A percentile compares a stretch with the other conserved stretches of the same genome.
phyloP scores from a whole-genome alignment of 257 asterid genomes.

The Parsonsia alboflavescens region DNA sequence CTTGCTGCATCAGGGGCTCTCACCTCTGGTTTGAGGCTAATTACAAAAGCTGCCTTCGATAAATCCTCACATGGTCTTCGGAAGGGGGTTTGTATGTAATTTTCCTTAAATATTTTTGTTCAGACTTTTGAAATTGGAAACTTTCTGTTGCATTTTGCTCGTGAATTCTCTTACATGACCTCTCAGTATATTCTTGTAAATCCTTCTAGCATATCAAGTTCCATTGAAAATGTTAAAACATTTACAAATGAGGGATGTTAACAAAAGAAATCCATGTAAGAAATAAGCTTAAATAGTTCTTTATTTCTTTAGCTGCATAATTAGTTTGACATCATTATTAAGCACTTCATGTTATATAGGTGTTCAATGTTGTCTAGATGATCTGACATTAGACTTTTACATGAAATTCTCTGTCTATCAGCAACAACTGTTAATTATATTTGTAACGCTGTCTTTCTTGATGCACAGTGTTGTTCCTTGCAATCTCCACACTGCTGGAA shows the following conservation, averaged over 20 bases:
- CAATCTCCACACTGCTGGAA: conserved; percentile 31
- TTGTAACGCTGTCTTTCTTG: neutral
- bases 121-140: neutral
- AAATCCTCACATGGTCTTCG: conserved; percentile 60
- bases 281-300: neutral
- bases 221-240: neutral
- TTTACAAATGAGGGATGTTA: neutral
- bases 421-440: neutral
- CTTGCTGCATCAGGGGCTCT: conserved; percentile 90
- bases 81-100: conserved; percentile 65
- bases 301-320: no score
- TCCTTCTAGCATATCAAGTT: neutral
- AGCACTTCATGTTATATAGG: neutral
- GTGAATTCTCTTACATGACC: neutral
- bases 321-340: neutral
- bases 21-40: conserved; percentile 70
- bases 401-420: neutral
- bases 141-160: neutral
- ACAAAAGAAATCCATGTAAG: neutral
- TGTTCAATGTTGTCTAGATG: neutral
- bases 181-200: neutral
- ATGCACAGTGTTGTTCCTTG: conserved; percentile 37
- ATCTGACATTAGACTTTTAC: no score
- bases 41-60: conserved; percentile 76
- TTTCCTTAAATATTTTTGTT: neutral